A percentile compares a stretch with the other conserved stretches of the same genome.
phyloP scores from a whole-genome alignment of 129 eudicot species.

The Tanacetum coccineum region DNA sequence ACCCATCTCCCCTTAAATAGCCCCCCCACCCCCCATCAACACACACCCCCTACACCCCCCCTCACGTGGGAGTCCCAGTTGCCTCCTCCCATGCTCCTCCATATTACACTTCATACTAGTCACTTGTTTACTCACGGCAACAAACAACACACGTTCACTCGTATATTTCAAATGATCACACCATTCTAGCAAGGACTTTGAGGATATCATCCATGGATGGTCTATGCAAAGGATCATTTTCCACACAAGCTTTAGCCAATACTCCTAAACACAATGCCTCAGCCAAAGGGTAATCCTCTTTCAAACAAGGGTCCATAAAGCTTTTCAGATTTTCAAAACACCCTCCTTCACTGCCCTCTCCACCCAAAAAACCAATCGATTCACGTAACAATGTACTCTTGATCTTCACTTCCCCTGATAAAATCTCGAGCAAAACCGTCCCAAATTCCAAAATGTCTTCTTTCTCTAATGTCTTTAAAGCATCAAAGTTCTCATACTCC shows the following conservation, averaged over 20 bases:
- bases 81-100: no score
- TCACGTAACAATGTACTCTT: slow-evolving; percentile 39
- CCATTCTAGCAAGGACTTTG: slow-evolving; percentile 79
- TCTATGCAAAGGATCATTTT: slow-evolving; percentile 63
- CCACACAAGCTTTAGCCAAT: slow-evolving; percentile 77
- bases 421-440: slow-evolving; percentile 64
- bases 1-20: no score
- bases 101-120: no score
- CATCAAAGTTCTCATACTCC: slow-evolving; percentile 34
- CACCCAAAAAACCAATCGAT: slow-evolving; percentile 57
- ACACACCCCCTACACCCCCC: no score
- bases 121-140: no score
- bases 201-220: slow-evolving; percentile 78
- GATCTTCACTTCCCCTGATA: slow-evolving; percentile 46
- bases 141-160: no score
- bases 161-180: slow-evolving; percentile 34
- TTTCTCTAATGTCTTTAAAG: slow-evolving; percentile 35
- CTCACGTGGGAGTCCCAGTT: no score
- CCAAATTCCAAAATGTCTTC: slow-evolving; percentile 68
- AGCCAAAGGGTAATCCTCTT: slow-evolving; percentile 67
- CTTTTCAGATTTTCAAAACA: slow-evolving; percentile 64
- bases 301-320: slow-evolving; percentile 64
- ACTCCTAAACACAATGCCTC: slow-evolving; percentile 85
- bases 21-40: no score
- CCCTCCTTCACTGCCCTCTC: slow-evolving; percentile 65